Evolutionary conservation across 2,329 filamentous ascomycete genomes (phyloP), one percentile per base, ranked within the genome.

Genomic region (Nannizzia gypsea): DNA sequence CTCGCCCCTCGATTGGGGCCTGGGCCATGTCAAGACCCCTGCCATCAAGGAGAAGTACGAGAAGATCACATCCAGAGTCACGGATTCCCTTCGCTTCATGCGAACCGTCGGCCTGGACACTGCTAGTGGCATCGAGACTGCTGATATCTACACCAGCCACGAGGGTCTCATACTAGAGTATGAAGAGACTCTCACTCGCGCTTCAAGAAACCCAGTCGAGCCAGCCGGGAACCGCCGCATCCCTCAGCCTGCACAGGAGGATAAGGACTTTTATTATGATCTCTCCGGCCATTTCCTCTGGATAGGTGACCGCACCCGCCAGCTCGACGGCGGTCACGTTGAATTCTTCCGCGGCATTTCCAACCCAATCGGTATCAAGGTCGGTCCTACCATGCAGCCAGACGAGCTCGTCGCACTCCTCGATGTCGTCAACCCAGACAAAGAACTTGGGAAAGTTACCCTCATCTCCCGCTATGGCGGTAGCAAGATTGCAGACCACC

Each of bases 211-310:
- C 65, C 20, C 63, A 64, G 56, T 72, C 67, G n/a, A 59, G 58
- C 67, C 69, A 61, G 66, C 71, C 26, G 22, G 31, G 13, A n/a
- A 11, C 17, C 64, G 63, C 48, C 42, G 54, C 60, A 67, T 36
- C 31, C 31, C 64, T 63, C 69, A 59, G 48, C 62, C 13, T 62
- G 67, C 4, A 64, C 67, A 56, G 70, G 57, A 64, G 69, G 65
- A 74, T 57, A 71, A 73, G 15, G 83, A 82, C 68, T 84, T 86
- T 68, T 95, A 89, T 81, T 97, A 95, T 77, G 88, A 96, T 74
- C 97, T 92, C 0, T 95, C 90, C 3, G 89, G 90, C 0, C 93
- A 99, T 72, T 97, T 99, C 78, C 82, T 99, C 72, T 99, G 93
- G 93, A 95, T 99, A 67, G 93, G 93, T 59, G 93, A 99, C 74